Evolutionary conservation across 768 basidiomycete species (phyloP).

Genomic region (Astraeus odoratus): DNA sequence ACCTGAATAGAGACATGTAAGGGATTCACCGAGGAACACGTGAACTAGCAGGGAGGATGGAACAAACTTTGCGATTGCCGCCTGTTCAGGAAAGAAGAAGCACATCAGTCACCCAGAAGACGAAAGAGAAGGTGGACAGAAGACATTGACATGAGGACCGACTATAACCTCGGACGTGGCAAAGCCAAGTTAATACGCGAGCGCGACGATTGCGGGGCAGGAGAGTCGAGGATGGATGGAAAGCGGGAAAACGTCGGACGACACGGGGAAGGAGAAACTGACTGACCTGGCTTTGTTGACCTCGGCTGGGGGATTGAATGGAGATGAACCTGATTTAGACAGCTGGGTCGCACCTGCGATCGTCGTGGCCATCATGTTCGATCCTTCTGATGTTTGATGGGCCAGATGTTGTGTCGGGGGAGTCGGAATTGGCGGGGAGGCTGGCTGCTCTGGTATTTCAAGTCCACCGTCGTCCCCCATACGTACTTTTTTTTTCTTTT

Average conservation of each 20-base stretch:
- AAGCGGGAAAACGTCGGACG: background rate
- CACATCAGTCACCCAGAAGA: conserved; percentile 20
- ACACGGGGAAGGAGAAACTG: background rate
- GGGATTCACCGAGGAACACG: conserved; percentile 17
- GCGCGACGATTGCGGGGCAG: background rate
- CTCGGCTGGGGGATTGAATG: background rate
- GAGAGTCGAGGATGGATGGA: background rate
- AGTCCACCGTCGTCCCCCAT: background rate
- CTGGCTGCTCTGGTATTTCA: background rate
- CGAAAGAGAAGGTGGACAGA: background rate
- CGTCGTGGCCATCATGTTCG: background rate
- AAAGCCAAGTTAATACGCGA: background rate
- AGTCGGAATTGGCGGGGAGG: background rate
- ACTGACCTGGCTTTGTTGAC: background rate
- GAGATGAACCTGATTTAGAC: background rate
- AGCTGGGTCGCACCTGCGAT: background rate
- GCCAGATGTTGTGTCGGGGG: background rate
- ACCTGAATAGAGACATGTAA: conserved; percentile 37
- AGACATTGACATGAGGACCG: background rate
- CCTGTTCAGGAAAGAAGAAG: conserved; percentile 38
- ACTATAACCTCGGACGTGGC: background rate
- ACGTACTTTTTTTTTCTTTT: background rate
- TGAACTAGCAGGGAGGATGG: conserved; percentile 10
- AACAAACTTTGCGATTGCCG: conserved; percentile 79
- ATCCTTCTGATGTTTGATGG: background rate